Conservation (phyloP, 495 filamentous ascomycete species). For the Aspergillus hancockii region DNA sequence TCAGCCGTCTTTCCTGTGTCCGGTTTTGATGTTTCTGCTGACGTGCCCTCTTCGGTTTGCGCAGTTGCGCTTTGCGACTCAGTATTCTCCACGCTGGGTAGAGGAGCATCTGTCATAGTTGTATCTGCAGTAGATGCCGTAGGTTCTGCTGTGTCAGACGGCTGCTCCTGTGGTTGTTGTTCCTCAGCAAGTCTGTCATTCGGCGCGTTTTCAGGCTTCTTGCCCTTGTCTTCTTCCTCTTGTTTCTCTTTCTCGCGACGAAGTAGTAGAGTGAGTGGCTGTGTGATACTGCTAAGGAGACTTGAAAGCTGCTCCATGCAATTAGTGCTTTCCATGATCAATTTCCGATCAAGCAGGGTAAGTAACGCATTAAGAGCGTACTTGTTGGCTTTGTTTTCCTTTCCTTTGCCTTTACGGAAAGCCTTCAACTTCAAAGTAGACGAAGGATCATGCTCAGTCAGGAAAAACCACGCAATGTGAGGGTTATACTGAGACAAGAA, state of each 20-base stretch:
- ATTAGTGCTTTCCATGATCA: conserved; percentile 91
- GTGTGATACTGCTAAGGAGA: conserved; percentile 83
- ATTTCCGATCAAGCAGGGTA: conserved; percentile 80
- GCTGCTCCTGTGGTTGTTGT: conserved; percentile 17
- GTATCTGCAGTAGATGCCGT: conserved; percentile 32
- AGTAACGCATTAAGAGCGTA: conserved; percentile 91
- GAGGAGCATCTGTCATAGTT: conserved; percentile 44
- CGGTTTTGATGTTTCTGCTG: conserved; percentile 29
- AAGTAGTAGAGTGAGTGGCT: conserved; percentile 78
- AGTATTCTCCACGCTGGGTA: conserved; percentile 34
- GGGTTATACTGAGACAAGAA: conserved; percentile 80
- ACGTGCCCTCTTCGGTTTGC: conserved; percentile 24
- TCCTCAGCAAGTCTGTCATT: conserved; percentile 27
- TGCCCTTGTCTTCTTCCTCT: conserved; percentile 60
- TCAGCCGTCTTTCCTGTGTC: conserved; percentile 47
- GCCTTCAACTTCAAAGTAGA: conserved; percentile 71
- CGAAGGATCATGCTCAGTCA: conserved; percentile 87
- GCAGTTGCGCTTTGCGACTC: conserved; percentile 23
- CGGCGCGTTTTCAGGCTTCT: conserved; percentile 40
- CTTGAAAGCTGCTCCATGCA: conserved; percentile 94
- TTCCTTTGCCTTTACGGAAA: conserved; percentile 84
- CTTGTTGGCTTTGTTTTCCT: conserved; percentile 77
- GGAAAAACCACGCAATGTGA: conserved; percentile 87
- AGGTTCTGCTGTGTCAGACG: conserved; percentile 26
- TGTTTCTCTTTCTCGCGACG: conserved; percentile 78